Evolutionary conservation across 768 basidiomycete species (phyloP).

Genomic region (Thelephora ganbajun): DNA sequence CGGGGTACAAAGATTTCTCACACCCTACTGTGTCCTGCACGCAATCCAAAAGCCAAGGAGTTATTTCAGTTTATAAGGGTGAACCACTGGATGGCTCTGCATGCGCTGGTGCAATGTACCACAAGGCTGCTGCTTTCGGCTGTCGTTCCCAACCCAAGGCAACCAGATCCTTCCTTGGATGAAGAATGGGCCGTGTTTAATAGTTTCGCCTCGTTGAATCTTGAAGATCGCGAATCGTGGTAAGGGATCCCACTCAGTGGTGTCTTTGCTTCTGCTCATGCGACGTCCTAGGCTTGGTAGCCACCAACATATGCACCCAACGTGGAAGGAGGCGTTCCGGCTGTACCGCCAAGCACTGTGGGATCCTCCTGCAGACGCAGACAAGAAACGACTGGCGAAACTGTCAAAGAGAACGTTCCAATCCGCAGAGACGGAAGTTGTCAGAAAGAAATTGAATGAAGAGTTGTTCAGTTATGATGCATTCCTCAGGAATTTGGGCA

Average conservation of each 20-base stretch:
- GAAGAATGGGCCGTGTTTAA: conserved; percentile 42
- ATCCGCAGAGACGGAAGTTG: not conserved
- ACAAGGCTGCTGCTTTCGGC: conserved; percentile 43
- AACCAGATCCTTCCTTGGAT: conserved; percentile 26
- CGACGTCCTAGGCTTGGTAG: conserved; percentile 17
- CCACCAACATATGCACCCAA: conserved; percentile 43
- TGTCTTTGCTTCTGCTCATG: not conserved
- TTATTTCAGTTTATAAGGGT: conserved; percentile 47
- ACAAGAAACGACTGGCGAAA: conserved; percentile 43
- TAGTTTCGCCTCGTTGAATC: conserved; percentile 58
- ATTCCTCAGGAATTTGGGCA: conserved; percentile 58
- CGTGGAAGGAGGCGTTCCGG: conserved; percentile 54
- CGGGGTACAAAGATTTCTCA: conserved; percentile 47
- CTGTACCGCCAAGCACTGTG: conserved; percentile 50
- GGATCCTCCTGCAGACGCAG: conserved; percentile 31
- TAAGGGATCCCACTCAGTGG: not conserved
- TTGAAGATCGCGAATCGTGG: conserved; percentile 38
- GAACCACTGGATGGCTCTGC: conserved; percentile 61
- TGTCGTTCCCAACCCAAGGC: not conserved
- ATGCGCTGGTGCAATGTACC: conserved; percentile 57
- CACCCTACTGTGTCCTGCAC: conserved; percentile 57
- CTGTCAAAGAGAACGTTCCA: conserved; percentile 33
- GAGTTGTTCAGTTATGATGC: conserved; percentile 66
- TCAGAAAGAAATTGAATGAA: conserved; percentile 30
- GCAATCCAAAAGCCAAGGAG: conserved; percentile 54